phyloP scores from a whole-genome alignment of 208 protist genomes.

The Novymonas esmeraldas region DNA sequence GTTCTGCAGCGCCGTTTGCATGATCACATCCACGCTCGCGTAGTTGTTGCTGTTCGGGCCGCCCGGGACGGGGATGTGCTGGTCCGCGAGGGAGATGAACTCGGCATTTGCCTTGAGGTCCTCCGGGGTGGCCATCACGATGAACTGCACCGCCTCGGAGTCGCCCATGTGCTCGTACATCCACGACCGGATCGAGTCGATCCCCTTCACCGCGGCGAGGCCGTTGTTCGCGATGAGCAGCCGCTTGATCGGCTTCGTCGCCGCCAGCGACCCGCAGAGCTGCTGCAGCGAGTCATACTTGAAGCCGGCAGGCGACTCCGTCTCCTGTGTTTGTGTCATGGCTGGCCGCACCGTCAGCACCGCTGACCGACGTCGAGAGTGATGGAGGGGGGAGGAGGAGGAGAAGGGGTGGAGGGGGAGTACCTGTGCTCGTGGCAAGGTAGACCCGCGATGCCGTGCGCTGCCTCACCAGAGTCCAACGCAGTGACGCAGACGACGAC shows the following conservation, averaged over 20 bases:
- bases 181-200: slow-evolving; percentile 97
- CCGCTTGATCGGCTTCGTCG: slow-evolving; percentile 70
- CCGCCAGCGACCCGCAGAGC: slow-evolving; percentile 60
- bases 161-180: slow-evolving; percentile 96
- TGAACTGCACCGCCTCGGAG: slow-evolving; percentile 94
- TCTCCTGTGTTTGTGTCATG: neutral
- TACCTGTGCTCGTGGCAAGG: neutral
- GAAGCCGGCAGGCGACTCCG: slow-evolving; percentile 13
- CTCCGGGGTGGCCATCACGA: slow-evolving; percentile 98
- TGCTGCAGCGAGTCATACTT: slow-evolving; percentile 39
- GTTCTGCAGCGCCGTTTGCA: slow-evolving; percentile 94
- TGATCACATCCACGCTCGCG: slow-evolving; percentile 98
- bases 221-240: slow-evolving; percentile 99
- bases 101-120: slow-evolving; percentile 98
- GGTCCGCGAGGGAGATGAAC: slow-evolving; percentile 97
- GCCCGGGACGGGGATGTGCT: slow-evolving; percentile 95
- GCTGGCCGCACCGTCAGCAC: neutral
- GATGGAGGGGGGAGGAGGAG: too few relatives aligned
- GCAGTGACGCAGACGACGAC: too few relatives aligned
- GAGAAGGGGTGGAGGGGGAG: too few relatives aligned
- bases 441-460: too few relatives aligned
- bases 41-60: slow-evolving; percentile 98
- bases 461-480: neutral
- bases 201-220: slow-evolving; percentile 98
- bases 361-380: too few relatives aligned